phyloP scores from a whole-genome alignment of 306 rosid species.

The Malus domestica region DNA sequence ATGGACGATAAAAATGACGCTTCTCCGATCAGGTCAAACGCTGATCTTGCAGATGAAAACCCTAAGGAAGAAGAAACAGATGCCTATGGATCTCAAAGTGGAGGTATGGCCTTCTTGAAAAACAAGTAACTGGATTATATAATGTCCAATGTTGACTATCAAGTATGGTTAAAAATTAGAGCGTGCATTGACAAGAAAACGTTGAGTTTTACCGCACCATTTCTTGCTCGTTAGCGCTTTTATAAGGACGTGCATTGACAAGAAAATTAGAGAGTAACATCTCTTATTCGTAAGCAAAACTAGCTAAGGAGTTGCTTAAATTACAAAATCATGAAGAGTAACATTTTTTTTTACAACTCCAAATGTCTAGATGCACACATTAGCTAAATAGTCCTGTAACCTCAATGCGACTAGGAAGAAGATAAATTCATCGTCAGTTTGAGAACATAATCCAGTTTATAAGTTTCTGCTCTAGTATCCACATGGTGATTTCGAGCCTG shows the following conservation, averaged over 20 bases:
- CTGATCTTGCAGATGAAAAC: constrained; percentile 21
- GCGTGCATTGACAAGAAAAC: not conserved
- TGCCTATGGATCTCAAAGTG: constrained; percentile 13
- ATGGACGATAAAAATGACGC: constrained; percentile 27
- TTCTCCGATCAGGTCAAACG: constrained; percentile 21
- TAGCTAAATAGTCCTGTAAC: no score
- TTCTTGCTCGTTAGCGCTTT: no score
- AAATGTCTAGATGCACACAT: no score
- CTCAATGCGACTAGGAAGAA: no score
- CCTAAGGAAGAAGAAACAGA: constrained; percentile 21
- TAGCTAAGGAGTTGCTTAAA: no score
- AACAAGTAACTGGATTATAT: not conserved
- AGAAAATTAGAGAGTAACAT: no score
- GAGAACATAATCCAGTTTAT: no score
- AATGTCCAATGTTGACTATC: not conserved
- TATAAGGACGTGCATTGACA: no score
- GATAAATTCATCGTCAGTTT: not conserved
- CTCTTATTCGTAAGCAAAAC: no score
- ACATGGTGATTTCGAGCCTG: not conserved
- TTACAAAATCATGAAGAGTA: no score
- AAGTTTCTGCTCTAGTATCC: not conserved
- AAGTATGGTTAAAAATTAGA: not conserved
- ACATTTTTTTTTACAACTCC: no score
- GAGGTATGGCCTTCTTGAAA: constrained; percentile 35
- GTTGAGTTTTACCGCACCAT: no score